phyloP scores from a whole-genome alignment of 2,329 filamentous ascomycete species.

The Pezicula radicicola region DNA sequence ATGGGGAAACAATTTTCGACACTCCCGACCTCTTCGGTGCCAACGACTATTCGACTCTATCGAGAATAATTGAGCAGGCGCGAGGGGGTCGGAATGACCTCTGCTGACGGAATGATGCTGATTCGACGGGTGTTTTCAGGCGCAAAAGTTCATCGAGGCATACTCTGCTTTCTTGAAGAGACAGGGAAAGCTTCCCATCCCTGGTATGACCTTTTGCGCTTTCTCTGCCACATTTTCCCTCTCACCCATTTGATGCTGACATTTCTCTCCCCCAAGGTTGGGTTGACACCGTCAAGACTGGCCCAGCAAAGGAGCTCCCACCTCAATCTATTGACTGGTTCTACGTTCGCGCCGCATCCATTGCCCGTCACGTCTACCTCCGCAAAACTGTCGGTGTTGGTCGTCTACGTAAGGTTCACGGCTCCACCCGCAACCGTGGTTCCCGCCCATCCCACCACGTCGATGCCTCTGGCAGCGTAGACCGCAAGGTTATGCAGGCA shows the following conservation, averaged over 20 bases:
- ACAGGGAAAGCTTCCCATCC: conserved; percentile 88
- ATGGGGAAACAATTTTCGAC: conserved; percentile 7
- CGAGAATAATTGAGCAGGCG: conserved; percentile 55
- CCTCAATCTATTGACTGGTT: conserved; percentile 99
- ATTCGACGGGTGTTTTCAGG: conserved; percentile 53
- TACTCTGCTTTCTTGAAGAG: conserved; percentile 91
- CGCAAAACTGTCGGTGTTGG: conserved; percentile 99
- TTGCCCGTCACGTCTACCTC: conserved; percentile 98
- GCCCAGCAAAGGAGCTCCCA: conserved; percentile 92
- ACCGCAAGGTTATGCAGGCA: conserved; percentile 96
- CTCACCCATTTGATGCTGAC: conserved; percentile 14
- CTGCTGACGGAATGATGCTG: conserved; percentile 73
- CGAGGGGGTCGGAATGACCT: conserved; percentile 70
- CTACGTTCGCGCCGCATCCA: conserved; percentile 84
- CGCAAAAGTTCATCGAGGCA: conserved; percentile 84
- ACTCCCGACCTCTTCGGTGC: conserved; percentile 12
- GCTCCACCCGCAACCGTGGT: conserved; percentile 95
- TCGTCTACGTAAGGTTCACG: conserved; percentile 95
- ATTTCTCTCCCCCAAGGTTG: conserved; percentile 60
- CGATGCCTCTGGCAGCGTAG: conserved; percentile 89
- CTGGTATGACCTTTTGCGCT: conserved; percentile 58
- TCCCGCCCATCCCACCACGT: conserved; percentile 90
- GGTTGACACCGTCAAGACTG: conserved; percentile 99
- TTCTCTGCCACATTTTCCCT: background rate
- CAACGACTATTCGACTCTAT: conserved; percentile 20